Evolutionary conservation across 768 basidiomycete genomes (phyloP), one percentile per base, ranked within the genome.

Genomic region (Pisolithus marmoratus): DNA sequence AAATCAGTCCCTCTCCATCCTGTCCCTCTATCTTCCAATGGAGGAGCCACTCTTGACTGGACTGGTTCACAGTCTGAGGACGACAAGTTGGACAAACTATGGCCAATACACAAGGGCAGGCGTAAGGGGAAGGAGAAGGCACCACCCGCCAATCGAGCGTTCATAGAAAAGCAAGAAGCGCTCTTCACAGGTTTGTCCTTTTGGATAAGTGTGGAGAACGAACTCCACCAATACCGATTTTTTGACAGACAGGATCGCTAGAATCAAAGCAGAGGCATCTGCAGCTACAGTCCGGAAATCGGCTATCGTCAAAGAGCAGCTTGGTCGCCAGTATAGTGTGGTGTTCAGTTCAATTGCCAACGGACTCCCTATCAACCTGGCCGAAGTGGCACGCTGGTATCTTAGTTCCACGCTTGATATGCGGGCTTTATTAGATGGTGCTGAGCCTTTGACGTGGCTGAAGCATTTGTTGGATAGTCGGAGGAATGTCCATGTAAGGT

Each of bases 1-100:
- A 75, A 77, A 19, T 58, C 68, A 27, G 64, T 60, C 11, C 71
- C 72, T 31, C 59, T 62, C 3, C 85, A 88, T 59, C 88, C 88
- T 12, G 78, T 90, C 8, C 87, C 87, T 0, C 68, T 78, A 6
- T 88, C 87, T 8, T 74, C 76, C 6, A 79, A 89, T 61, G 82
- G 84, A 51, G 88, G 87, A 5, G 69, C 72, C 24, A 85, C 85
- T 1, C 68, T 90, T 34, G 88, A 90, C 59, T 90, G 88, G 88
- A 75, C 79, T n/a, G 74, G 77, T n/a, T 63, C 73, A 26, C 65
- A 65, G 14, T 64, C 74, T 2, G 82, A 82, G 14, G 80, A 85
- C 26, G 81, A 82, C 36, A 76, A 68, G 56, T 29, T 59, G n/a
- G 85, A 87, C 37, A 78, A 72, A 52, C 77, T 78, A 40, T 88